Evolutionary conservation across 768 basidiomycete genomes (phyloP).

Genomic region (Russula foetens): DNA sequence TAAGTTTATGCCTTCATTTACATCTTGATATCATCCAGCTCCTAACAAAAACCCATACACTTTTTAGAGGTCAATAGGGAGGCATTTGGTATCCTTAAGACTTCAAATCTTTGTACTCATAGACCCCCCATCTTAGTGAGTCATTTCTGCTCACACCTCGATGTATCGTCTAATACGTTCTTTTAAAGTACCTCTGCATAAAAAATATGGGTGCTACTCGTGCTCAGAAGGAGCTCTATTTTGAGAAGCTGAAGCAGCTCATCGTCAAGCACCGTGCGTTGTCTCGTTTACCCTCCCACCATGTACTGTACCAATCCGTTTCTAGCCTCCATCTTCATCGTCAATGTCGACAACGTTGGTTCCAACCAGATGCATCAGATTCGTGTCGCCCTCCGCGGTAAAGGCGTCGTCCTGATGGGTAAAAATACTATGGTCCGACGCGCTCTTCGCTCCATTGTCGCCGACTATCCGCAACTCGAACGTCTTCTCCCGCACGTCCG

Average conservation of each 20-base stretch:
- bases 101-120: constrained; percentile 8
- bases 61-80: constrained; percentile 85
- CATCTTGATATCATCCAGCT: background rate
- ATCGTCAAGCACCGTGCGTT: constrained; percentile 80
- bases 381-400: constrained; percentile 90
- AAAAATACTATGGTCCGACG: constrained; percentile 99
- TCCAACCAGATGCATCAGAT: constrained; percentile 99
- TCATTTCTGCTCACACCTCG: background rate
- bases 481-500: constrained; percentile 91
- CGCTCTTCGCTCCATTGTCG: constrained; percentile 84
- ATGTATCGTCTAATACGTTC: background rate
- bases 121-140: constrained; percentile 8
- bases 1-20: constrained; percentile 26
- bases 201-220: constrained; percentile 91
- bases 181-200: constrained; percentile 8
- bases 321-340: constrained; percentile 95
- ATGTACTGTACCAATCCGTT: background rate
- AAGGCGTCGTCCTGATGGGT: constrained; percentile 97
- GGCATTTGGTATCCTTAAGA: constrained; percentile 40
- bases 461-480: constrained; percentile 91
- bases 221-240: constrained; percentile 86
- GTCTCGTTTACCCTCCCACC: background rate
- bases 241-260: constrained; percentile 89
- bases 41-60: background rate
- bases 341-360: constrained; percentile 99